phyloP scores from a whole-genome alignment of 2,329 filamentous ascomycete species.

The Paracamarosporium sp. region DNA sequence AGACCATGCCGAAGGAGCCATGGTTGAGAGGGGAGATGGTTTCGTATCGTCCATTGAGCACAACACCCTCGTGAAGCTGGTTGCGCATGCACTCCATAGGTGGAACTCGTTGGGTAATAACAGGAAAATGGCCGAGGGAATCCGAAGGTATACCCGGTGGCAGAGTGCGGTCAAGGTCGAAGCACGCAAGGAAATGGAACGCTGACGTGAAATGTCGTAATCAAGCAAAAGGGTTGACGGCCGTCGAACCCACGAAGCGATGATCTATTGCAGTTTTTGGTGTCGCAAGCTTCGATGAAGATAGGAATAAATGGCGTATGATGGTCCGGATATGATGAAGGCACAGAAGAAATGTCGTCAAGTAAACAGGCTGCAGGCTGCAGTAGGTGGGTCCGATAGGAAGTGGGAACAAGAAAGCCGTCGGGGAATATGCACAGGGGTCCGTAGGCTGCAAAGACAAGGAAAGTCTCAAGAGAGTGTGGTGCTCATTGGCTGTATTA shows the following conservation, averaged over 20 bases:
- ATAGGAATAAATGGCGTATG: slow-evolving; percentile 45
- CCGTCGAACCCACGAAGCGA: slow-evolving; percentile 41
- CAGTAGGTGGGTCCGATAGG: slow-evolving; percentile 31
- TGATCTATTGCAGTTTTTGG: slow-evolving; percentile 47
- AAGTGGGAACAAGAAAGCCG: slow-evolving; percentile 38
- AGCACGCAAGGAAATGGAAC: slow-evolving; percentile 26
- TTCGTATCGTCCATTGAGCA: slow-evolving; percentile 88
- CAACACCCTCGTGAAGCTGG: slow-evolving; percentile 77
- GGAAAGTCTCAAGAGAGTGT: slow-evolving; percentile 52
- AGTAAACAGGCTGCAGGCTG: slow-evolving; percentile 33
- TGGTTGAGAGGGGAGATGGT: slow-evolving; percentile 95
- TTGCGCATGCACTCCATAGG: slow-evolving; percentile 86
- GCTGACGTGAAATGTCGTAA: slow-evolving; percentile 35
- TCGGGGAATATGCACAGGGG: slow-evolving; percentile 49
- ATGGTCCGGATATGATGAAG: slow-evolving; percentile 27
- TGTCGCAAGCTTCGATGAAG: slow-evolving; percentile 33
- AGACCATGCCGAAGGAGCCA: slow-evolving; percentile 98
- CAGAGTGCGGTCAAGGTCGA: slow-evolving; percentile 31
- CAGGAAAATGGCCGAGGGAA: slow-evolving; percentile 32
- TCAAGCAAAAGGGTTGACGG: slow-evolving; percentile 42
- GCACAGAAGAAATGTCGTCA: slow-evolving; percentile 35
- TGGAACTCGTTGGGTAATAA: slow-evolving; percentile 21
- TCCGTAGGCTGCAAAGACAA: slow-evolving; percentile 48
- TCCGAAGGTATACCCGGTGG: slow-evolving; percentile 42
- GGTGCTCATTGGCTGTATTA: slow-evolving; percentile 53